These are phyloP conservation scores for Diaporthe vaccinii DNA, from an alignment of 2,329 filamentous ascomycete species.

Conservation along the genomic window DNA sequence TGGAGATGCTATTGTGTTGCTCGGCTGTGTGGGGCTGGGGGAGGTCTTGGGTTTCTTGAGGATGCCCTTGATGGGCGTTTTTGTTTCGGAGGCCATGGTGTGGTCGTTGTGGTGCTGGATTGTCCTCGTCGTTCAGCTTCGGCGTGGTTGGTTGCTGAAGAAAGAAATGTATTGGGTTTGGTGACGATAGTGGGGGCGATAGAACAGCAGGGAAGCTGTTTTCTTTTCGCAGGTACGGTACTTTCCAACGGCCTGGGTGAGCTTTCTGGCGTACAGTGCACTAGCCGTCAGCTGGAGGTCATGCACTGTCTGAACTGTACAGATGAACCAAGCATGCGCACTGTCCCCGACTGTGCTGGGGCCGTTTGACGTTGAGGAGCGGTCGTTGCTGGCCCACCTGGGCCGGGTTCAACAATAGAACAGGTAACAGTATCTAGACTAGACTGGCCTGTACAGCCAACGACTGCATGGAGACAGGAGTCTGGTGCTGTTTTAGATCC, in stretches of 20 bases:
- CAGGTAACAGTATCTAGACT: conserved; percentile 19
- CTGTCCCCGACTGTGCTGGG: conserved; percentile 19
- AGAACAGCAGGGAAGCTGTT: conserved; percentile 11
- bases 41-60: conserved; percentile 70
- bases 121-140: not conserved
- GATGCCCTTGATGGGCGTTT: conserved; percentile 65
- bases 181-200: conserved; percentile 15
- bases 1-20: conserved; percentile 44
- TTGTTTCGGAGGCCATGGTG: conserved; percentile 61
- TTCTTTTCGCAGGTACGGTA: not conserved
- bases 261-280: conserved; percentile 24
- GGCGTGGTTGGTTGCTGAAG: not conserved
- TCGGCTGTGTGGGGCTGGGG: conserved; percentile 49
- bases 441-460: not conserved
- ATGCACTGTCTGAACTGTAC: not conserved
- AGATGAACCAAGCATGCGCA: not conserved
- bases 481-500: conserved; percentile 29
- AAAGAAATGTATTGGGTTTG: not conserved
- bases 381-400: conserved; percentile 15
- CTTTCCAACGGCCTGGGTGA: conserved; percentile 18
- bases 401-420: conserved; percentile 29
- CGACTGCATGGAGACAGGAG: conserved; percentile 28
- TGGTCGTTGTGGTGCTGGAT: not conserved
- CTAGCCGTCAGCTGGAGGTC: not conserved
- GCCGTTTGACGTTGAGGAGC: conserved; percentile 30